Percentiles rank a stretch among this genome's conserved stretches.
Conservation (phyloP, 2,329 filamentous ascomycete genomes). For the Allantophomopsis lycopodina region DNA sequence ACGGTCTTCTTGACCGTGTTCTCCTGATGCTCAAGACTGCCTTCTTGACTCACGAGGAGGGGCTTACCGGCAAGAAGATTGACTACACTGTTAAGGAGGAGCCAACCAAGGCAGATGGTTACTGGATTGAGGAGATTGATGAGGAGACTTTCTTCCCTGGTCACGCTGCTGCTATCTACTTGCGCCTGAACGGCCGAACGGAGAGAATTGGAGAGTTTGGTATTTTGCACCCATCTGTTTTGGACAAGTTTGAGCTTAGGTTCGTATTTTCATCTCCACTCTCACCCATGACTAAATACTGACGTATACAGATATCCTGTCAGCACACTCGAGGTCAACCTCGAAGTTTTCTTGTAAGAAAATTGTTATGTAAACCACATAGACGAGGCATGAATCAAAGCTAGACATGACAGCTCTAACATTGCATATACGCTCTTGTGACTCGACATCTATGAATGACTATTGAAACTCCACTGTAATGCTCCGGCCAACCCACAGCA, state of each 20-base stretch:
- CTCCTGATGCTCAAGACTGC: constrained; percentile 81
- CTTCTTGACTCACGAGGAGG: constrained; percentile 68
- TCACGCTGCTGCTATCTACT: constrained; percentile 73
- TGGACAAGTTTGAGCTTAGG: constrained; percentile 87
- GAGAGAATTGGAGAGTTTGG: constrained; percentile 79
- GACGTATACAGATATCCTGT: constrained; percentile 57
- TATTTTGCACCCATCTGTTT: constrained; percentile 81
- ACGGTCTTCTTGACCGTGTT: constrained; percentile 82
- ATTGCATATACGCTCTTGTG: too few relatives aligned
- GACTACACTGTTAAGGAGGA: constrained; percentile 39
- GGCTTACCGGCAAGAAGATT: constrained; percentile 33
- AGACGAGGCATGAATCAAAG: neutral
- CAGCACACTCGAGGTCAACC: constrained; percentile 86
- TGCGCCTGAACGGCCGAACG: constrained; percentile 62
- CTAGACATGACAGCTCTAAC: too few relatives aligned
- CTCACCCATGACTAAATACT: neutral
- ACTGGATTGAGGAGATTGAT: constrained; percentile 90
- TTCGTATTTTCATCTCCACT: constrained; percentile 23
- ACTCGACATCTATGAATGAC: too few relatives aligned
- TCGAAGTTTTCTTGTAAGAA: constrained; percentile 75
- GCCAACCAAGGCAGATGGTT: constrained; percentile 51
- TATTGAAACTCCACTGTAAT: too few relatives aligned
- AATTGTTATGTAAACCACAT: neutral
- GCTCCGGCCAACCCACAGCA: too few relatives aligned
- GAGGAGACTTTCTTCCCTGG: constrained; percentile 87